Conservation (phyloP, 2,329 filamentous ascomycete species). For the Cladophialophora yegresii region DNA sequence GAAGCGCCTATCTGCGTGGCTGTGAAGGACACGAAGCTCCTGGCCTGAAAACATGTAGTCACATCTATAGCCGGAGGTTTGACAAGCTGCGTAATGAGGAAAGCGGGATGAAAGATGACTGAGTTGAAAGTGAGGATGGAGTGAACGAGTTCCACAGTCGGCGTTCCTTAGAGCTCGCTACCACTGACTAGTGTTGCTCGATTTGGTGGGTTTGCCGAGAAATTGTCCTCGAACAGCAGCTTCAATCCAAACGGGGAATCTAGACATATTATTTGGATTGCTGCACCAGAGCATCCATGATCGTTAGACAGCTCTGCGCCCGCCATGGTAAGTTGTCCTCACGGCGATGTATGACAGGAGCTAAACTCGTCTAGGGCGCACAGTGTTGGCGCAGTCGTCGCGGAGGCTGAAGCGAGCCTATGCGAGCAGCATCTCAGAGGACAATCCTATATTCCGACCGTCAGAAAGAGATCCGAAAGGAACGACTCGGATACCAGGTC, state of each 20-base stretch:
- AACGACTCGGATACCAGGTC: constrained; percentile 24
- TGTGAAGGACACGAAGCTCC: neutral
- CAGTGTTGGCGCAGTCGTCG: constrained; percentile 32
- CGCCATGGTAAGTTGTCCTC: constrained; percentile 33
- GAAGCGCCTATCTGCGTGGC: constrained; percentile 15
- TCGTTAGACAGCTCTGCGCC: constrained; percentile 35
- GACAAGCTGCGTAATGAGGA: constrained; percentile 1
- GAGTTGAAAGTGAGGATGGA: neutral
- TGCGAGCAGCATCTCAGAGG: constrained; percentile 25
- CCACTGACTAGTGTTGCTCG: neutral
- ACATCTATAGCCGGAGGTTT: constrained; percentile 10
- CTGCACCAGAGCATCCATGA: constrained; percentile 25
- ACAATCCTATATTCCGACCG: constrained; percentile 28
- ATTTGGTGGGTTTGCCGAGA: constrained; percentile 1
- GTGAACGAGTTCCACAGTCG: neutral
- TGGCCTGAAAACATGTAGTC: neutral
- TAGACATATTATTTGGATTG: neutral
- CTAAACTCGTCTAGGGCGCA: constrained; percentile 31
- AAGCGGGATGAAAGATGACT: neutral
- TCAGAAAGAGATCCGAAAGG: constrained; percentile 30
- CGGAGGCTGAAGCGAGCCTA: constrained; percentile 22
- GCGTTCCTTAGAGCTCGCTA: neutral
- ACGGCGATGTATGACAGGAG: neutral
- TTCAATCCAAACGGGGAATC: neutral
- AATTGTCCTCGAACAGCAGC: neutral